phyloP scores from a whole-genome alignment of 345 rosid species.

The Citrus cavaleriei region DNA sequence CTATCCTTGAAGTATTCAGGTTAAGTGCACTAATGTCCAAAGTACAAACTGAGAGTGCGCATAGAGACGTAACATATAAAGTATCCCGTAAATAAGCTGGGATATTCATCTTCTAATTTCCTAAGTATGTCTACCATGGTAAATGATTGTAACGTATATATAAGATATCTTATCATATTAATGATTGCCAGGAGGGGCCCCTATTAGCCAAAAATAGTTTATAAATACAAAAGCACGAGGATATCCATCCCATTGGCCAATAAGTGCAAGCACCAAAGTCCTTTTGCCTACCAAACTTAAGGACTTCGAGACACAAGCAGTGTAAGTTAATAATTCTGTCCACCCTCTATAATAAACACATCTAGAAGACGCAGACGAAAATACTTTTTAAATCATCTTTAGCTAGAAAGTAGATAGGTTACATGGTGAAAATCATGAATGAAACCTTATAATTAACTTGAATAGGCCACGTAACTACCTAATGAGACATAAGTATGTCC shows the following conservation, averaged over 20 bases:
- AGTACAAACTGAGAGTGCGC: not conserved
- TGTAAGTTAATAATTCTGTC: not conserved
- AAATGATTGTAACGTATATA: not conserved
- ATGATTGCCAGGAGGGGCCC: not conserved
- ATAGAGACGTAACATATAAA: not conserved
- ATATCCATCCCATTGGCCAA: not conserved
- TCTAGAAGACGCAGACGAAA: not conserved
- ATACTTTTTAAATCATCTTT: not conserved
- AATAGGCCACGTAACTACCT: too few species aligned
- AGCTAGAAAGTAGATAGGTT: not conserved
- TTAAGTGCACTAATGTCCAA: not conserved
- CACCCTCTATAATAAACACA: not conserved
- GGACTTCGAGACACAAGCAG: not conserved
- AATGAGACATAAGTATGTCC: not conserved
- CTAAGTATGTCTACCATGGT: not conserved
- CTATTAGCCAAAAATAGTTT: not conserved
- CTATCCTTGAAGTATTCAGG: not conserved
- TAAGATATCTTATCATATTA: not conserved
- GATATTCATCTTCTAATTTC: not conserved
- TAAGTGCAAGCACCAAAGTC: not conserved
- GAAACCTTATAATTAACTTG: not conserved
- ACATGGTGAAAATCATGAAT: not conserved
- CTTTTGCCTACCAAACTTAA: not conserved
- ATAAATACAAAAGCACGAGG: not conserved
- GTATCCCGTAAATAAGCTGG: not conserved